Evolutionary conservation across 805 yeast genomes (phyloP).

Genomic region (Zygotorulaspora sp.): DNA sequence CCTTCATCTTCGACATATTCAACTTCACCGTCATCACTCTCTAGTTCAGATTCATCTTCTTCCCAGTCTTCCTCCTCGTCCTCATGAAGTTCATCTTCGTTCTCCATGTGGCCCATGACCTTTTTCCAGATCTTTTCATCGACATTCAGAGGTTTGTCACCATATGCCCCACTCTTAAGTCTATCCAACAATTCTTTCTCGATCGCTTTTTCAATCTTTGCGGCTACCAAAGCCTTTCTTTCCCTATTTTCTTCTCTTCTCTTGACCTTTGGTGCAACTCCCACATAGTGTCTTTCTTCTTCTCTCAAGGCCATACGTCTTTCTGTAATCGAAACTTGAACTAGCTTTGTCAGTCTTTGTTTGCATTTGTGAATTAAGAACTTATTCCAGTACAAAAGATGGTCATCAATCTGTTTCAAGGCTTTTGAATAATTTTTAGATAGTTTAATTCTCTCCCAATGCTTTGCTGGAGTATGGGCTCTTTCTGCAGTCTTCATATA

Average conservation of each 20-base stretch:
- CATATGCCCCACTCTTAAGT: slow-evolving; percentile 95
- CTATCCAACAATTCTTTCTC: slow-evolving; percentile 93
- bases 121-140: slow-evolving; percentile 95
- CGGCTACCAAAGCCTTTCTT: slow-evolving; percentile 94
- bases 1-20: slow-evolving; percentile 90
- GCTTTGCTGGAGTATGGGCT: slow-evolving; percentile 87
- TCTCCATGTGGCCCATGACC: slow-evolving; percentile 79
- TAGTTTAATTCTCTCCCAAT: slow-evolving; percentile 92
- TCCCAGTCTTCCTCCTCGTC: slow-evolving; percentile 48
- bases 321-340: slow-evolving; percentile 93
- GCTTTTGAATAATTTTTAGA: slow-evolving; percentile 88
- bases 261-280: slow-evolving; percentile 88
- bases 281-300: slow-evolving; percentile 90
- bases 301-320: slow-evolving; percentile 86
- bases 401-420: slow-evolving; percentile 80
- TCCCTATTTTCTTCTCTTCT: slow-evolving; percentile 93
- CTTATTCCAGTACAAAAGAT: slow-evolving; percentile 88
- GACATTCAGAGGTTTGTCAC: slow-evolving; percentile 95
- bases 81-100: slow-evolving; percentile 51
- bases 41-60: slow-evolving; percentile 49
- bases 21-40: slow-evolving; percentile 65
- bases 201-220: slow-evolving; percentile 92
- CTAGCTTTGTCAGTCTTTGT: slow-evolving; percentile 89
- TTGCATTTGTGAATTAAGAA: slow-evolving; percentile 89
- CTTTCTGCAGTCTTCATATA: slow-evolving; percentile 98